Base-by-base conservation (phyloP, 371 early-diverging fungal genomes). In the Mortierella sp. region DNA sequence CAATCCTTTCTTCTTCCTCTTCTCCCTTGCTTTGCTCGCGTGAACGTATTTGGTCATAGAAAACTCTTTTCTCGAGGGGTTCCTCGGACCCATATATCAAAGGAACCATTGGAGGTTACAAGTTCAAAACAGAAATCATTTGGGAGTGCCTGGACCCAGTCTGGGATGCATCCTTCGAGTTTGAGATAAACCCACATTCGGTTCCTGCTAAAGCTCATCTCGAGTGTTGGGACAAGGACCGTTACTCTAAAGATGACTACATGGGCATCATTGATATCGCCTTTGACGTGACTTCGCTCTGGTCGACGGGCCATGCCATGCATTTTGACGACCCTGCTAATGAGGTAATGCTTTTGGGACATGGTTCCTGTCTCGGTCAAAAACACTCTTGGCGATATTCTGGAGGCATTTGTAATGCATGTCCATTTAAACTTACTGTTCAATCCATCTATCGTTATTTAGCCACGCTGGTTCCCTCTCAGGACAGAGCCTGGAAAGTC, bases 111-210 rank as follows among this genome's bases (percentile, higher is more conserved):
- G 91, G 91, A n/a, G 86, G 87, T 53, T 87, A 89, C 65, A 88
- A 85, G 47, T 86, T 86, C 63, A 88, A 84, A n/a, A 93, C 95
- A 26, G 83, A 86, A 25, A 86, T 90, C 5, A 70, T 92, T 60
- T 75, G 84, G 51, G 86, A 90, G 64, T 90, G 85, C 7, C 72
- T 95, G 48, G 85, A 89, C 66, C 95, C 95, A 1, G 85, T 81
- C 18, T 95, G 95, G 94, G 86, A 92, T 62, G 86, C 81, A 26
- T 75, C 83, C 43, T 92, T 92, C 69, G 91, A 90, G 21, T 86
- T 92, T 70, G 75, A 73, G n/a, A 52, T 91, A 18, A 67, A 84
- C 23, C 64, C 80, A 9, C 70, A 72, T 50, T 82, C 83, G 29
- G 64, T 77, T 5, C 86, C 87, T 6, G 64, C 71, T 7, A 58